phyloP scores from a whole-genome alignment of 768 basidiomycete species.

The Daedalea quercina region DNA sequence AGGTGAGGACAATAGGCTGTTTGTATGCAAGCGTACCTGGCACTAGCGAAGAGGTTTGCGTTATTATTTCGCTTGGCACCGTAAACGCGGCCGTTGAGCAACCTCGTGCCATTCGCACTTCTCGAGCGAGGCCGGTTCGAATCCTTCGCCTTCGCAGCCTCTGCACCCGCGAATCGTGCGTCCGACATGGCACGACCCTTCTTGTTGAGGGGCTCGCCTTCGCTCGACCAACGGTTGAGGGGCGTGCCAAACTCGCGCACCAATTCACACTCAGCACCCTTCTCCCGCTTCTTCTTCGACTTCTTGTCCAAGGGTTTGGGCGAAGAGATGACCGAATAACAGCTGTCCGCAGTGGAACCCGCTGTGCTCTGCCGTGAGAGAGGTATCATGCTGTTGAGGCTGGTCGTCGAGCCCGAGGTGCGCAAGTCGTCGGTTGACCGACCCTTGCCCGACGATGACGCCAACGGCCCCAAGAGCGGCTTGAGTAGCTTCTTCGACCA shows the following conservation, averaged over 20 bases:
- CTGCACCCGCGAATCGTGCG: background rate
- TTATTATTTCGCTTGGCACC: conserved; percentile 36
- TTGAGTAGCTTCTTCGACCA: conserved; percentile 29
- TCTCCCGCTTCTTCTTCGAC: conserved; percentile 13
- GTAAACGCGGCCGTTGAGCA: conserved; percentile 87
- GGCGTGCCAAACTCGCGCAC: conserved; percentile 16
- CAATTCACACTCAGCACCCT: conserved; percentile 8
- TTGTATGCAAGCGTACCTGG: conserved; percentile 10
- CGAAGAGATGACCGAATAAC: background rate
- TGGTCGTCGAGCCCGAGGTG: conserved; percentile 4
- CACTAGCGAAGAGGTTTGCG: conserved; percentile 58
- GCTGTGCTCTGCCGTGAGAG: background rate
- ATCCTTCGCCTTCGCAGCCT: conserved; percentile 1
- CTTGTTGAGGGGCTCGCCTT: conserved; percentile 12
- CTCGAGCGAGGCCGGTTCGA: conserved; percentile 4
- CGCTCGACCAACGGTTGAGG: conserved; percentile 17
- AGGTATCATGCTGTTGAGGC: conserved; percentile 10
- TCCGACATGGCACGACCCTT: conserved; percentile 8
- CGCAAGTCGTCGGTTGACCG: conserved; percentile 1
- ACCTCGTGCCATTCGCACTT: conserved; percentile 16
- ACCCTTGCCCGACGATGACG: background rate
- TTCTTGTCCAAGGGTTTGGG: background rate
- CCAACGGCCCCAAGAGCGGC: conserved; percentile 20
- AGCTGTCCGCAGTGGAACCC: background rate
- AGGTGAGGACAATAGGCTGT: background rate